phyloP scores from a whole-genome alignment of 163 green algal species.

The Botryococcus braunii region DNA sequence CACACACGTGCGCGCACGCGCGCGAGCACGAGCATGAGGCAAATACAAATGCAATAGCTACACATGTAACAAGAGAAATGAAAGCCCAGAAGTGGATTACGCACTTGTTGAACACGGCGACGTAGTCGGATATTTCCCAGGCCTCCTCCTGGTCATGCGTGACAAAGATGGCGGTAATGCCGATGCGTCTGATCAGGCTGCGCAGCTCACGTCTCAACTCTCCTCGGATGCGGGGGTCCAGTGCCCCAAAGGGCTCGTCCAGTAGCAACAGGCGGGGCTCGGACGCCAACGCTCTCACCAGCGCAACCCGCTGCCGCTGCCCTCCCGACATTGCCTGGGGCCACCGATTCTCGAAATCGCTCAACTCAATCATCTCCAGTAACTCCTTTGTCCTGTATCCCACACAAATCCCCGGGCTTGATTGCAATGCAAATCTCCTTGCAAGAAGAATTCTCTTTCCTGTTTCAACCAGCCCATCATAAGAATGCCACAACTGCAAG shows the following conservation, averaged over 20 bases:
- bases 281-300: slow-evolving; percentile 67
- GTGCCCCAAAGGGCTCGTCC: slow-evolving; percentile 83
- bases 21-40: too few species aligned
- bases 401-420: too few species aligned
- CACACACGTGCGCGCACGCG: too few species aligned
- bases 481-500: too few species aligned
- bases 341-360: slow-evolving; percentile 33
- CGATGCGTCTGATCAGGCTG: slow-evolving; percentile 62
- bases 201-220: slow-evolving; percentile 52
- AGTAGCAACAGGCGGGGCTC: slow-evolving; percentile 69
- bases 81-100: too few species aligned
- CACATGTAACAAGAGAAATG: too few species aligned
- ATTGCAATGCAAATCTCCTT: too few species aligned
- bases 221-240: slow-evolving; percentile 71
- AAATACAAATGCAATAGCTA: too few species aligned
- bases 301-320: slow-evolving; percentile 72
- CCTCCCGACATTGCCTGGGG: slow-evolving; percentile 70
- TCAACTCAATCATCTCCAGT: slow-evolving; percentile 67
- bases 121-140: slow-evolving; percentile 75
- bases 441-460: too few species aligned
- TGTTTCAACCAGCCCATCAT: too few species aligned
- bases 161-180: slow-evolving; percentile 73
- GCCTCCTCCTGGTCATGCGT: slow-evolving; percentile 85
- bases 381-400: slow-evolving; percentile 52
- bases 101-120: slow-evolving; percentile 67